Conservation (phyloP, 2,329 filamentous ascomycete species). For the Coniosporium tulheliwenetii region DNA sequence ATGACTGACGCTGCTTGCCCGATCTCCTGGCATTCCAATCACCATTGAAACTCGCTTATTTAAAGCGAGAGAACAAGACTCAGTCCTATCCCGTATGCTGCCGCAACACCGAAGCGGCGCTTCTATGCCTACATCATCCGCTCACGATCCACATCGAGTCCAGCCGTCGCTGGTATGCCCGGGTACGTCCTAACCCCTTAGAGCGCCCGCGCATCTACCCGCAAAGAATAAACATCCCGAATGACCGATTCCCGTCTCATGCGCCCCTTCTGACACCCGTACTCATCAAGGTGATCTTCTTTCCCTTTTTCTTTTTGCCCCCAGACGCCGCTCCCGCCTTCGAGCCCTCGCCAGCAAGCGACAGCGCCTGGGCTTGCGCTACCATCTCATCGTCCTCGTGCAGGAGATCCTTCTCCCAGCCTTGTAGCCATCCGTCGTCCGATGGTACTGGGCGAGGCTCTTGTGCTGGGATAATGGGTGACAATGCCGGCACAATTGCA, state of each 20-base stretch:
- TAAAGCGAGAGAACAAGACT: no score
- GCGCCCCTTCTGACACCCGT: conserved; percentile 45
- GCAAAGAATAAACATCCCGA: no score
- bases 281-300: conserved; percentile 55
- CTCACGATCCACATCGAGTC: no score
- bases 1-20: no score
- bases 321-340: conserved; percentile 12
- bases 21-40: no score
- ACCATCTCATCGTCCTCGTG: conserved; percentile 38
- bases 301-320: conserved; percentile 44
- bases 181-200: no score
- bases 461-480: conserved; percentile 35
- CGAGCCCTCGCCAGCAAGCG: conserved; percentile 5
- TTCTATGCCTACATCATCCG: no score
- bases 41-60: no score
- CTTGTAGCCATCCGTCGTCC: conserved; percentile 77
- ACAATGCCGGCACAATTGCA: conserved; percentile 41
- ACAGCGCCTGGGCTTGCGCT: conserved; percentile 28
- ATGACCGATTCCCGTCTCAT: conserved; percentile 12
- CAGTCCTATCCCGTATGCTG: no score
- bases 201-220: no score
- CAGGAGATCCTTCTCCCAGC: conserved; percentile 63
- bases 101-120: no score
- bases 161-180: no score
- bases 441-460: conserved; percentile 22